phyloP scores from a whole-genome alignment of 2,329 filamentous ascomycete species.

The Fusarium anthophilum region DNA sequence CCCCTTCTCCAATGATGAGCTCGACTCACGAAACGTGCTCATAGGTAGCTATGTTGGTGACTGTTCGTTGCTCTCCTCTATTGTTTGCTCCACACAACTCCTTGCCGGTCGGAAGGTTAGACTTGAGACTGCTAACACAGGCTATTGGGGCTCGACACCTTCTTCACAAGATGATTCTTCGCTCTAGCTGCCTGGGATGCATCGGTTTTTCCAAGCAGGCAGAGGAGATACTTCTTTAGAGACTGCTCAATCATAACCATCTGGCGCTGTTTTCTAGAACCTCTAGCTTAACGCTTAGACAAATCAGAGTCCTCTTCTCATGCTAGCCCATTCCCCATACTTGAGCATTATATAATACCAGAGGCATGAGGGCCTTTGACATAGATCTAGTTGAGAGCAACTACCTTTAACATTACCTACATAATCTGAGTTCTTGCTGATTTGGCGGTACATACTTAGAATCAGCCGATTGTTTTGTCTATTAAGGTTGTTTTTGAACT shows the following conservation, averaged over 20 bases:
- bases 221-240: neutral
- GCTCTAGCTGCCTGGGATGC: neutral
- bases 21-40: neutral
- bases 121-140: neutral
- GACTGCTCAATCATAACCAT: neutral
- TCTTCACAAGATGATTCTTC: neutral
- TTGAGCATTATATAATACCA: too few relatives aligned
- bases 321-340: neutral
- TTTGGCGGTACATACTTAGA: neutral
- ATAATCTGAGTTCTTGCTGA: too few relatives aligned
- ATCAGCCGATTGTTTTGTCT: neutral
- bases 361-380: neutral
- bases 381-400: neutral
- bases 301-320: neutral
- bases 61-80: neutral
- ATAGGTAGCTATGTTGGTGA: neutral
- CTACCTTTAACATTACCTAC: neutral
- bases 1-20: neutral
- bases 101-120: neutral
- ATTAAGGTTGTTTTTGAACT: neutral
- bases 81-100: neutral
- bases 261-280: neutral
- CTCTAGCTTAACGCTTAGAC: neutral
- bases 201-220: neutral
- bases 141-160: too few relatives aligned